Evolutionary conservation across 1,284 basidiomycete genomes (phyloP), one percentile per base, ranked within the genome.

Genomic region (Austroboletus novae-zelandiae): DNA sequence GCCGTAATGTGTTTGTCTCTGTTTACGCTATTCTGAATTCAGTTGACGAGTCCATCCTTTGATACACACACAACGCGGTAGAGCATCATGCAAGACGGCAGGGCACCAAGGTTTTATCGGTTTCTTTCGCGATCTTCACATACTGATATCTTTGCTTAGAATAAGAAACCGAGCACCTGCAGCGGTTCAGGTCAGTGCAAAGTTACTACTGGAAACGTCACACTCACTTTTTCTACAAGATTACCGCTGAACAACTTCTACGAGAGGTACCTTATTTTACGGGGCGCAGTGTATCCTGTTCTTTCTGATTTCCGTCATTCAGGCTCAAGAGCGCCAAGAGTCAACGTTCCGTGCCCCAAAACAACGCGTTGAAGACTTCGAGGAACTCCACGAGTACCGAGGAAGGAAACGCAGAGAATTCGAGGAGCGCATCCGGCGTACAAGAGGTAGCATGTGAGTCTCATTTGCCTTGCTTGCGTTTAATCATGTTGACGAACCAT

Each of bases 291-390:
- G 15, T 18, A 32, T 20, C 23, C 14, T 15, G 23, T 42, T 37
- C 27, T 47, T 55, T 31, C 40, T 65, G 18, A 57, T 17, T 3
- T 51, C 25, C 9, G 27, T 39, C 14, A 17, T 51, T 13, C 62
- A 91, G 83, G 94, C 97, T 39, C 94, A 98, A 83, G 97, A 98
- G 64, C 80, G 95, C 47, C 96, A 99, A 76, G 97, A 98, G 65
- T 83, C 89, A 20, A 83, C 89, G 14, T 89, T 94, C 65, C 83
- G 85, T 46, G 93, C 94, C 4, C 94, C 95, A n/a, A 90, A 87
- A 62, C 94, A 98, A 67, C 83, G 92, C 42, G 88, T 99, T 43
- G 94, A 98, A 71, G 97, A 99, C 71, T 91, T 92, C 63, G 97
- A 99, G 69, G 97, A 99, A 71, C 86, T 99, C 36, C 80, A 91